Conservation (phyloP, 257 asterid species). For the Ilex asprella region DNA sequence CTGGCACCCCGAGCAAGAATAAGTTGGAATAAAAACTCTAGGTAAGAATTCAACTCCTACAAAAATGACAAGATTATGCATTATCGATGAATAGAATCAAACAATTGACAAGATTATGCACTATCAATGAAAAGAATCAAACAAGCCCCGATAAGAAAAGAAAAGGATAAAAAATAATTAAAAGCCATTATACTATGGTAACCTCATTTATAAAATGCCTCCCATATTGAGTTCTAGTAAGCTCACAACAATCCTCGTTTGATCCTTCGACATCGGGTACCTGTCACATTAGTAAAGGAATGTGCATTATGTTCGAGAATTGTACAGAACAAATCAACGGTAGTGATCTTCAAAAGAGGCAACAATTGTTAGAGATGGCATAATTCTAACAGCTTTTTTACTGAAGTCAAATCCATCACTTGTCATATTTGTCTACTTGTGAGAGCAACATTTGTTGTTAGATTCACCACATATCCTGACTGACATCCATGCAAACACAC, state of each 20-base stretch:
- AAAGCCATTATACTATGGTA: background rate
- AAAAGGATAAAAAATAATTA: too few species aligned
- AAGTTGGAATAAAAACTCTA: slow-evolving; percentile 49
- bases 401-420: too few species aligned
- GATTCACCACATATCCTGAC: too few species aligned
- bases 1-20: slow-evolving; percentile 71
- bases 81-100: slow-evolving; percentile 12
- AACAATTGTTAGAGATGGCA: too few species aligned
- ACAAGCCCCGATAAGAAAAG: background rate
- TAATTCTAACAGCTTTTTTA: too few species aligned
- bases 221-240: slow-evolving; percentile 76
- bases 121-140: background rate
- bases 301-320: background rate
- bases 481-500: too few species aligned
- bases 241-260: slow-evolving; percentile 58
- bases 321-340: too few species aligned
- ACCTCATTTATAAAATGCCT: slow-evolving; percentile 64
- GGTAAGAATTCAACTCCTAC: slow-evolving; percentile 82
- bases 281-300: slow-evolving; percentile 29
- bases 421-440: too few species aligned
- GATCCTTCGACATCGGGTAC: slow-evolving; percentile 90
- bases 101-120: background rate
- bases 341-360: too few species aligned
- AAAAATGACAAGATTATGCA: slow-evolving; percentile 21
- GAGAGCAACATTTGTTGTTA: too few species aligned